Base-by-base conservation (phyloP, 768 basidiomycete species). In the Collybia nuda region DNA sequence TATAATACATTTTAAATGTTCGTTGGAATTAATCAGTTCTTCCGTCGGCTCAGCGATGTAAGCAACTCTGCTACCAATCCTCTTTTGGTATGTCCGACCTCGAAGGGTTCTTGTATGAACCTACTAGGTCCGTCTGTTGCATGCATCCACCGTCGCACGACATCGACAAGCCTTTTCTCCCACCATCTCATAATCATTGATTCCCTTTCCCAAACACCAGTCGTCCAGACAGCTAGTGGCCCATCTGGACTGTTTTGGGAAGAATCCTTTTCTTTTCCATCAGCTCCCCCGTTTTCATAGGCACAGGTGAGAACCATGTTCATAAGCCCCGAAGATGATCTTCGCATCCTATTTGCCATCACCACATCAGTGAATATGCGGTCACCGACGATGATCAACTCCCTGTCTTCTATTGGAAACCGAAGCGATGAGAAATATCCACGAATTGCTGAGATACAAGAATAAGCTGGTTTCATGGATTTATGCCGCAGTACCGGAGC, bases 361-460 rank as follows among this genome's bases (percentile, higher is more conserved):
- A 98, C 79, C 15, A 94, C 70, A 64, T 99, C 96, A 0, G 96
- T 99, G 60, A 97, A 88, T 45, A 98, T 69, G 9, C 96, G 81
- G 71, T 99, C 96, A 0, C 96, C 96, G 11, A 99, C 85, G 35
- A 98, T 68, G 49, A 98, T 70, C 38, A 97, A 72, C 51, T 87
- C 80, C 21, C 84, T 71, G 55, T 84, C 79, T 23, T 71, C 66
- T 38, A 91, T 61, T 17, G 86, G 83, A n/a, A 62, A 59, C 6
- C 61, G 67, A 23, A 83, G 76, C 24, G 84, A 79, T 22, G 75
- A 70, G 62, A 98, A 97, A 73, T 97, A 94, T 38, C 67, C 62
- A 7, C 81, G 79, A 47, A 96, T 83, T n/a, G 79, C 73, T 8
- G 68, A 55, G 21, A 90, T 86, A 68, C 93, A 96, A 1, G 82